Percentiles rank a stretch among this genome's conserved stretches.
Conservation (phyloP, 257 asterid genomes). For the Verbena officinalis region DNA sequence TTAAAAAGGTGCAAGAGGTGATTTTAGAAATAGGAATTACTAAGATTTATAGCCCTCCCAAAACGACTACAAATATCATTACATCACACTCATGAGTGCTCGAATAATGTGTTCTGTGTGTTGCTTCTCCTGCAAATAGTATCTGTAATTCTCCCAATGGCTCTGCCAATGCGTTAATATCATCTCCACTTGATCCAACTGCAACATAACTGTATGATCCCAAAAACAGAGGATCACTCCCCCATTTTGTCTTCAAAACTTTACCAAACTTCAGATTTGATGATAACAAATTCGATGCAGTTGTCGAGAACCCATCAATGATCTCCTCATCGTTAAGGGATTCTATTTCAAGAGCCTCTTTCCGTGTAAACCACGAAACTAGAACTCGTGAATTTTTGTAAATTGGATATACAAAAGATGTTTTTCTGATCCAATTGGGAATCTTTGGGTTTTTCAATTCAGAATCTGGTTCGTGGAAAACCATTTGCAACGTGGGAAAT, state of each 20-base stretch:
- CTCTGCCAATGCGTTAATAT: slow-evolving; percentile 63
- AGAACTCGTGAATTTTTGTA: slow-evolving; percentile 48
- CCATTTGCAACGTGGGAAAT: slow-evolving; percentile 56
- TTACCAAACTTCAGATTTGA: slow-evolving; percentile 31
- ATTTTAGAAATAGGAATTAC: too few relatives aligned
- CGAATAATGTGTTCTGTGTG: slow-evolving; percentile 65
- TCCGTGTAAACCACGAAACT: slow-evolving; percentile 66
- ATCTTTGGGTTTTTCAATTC: slow-evolving; percentile 37
- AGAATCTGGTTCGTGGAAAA: slow-evolving; percentile 41
- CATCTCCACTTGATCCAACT: slow-evolving; percentile 66
- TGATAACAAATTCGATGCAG: slow-evolving; percentile 48
- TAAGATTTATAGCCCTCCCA: too few relatives aligned
- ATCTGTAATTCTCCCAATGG: slow-evolving; percentile 64
- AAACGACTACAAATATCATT: too few relatives aligned
- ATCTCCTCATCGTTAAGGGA: slow-evolving; percentile 51
- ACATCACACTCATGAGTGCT: too few relatives aligned
- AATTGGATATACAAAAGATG: slow-evolving; percentile 51
- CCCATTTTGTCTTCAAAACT: slow-evolving; percentile 62
- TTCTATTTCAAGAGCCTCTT: slow-evolving; percentile 63
- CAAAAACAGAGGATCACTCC: slow-evolving; percentile 63
- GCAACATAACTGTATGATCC: slow-evolving; percentile 72
- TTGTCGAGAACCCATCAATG: slow-evolving; percentile 48
- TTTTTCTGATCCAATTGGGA: slow-evolving; percentile 64
- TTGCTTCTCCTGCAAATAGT: slow-evolving; percentile 78
- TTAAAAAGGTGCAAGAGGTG: too few relatives aligned